Conservation (phyloP, 192 early-diverging fungal species). For the Rhizophagus clarus region DNA sequence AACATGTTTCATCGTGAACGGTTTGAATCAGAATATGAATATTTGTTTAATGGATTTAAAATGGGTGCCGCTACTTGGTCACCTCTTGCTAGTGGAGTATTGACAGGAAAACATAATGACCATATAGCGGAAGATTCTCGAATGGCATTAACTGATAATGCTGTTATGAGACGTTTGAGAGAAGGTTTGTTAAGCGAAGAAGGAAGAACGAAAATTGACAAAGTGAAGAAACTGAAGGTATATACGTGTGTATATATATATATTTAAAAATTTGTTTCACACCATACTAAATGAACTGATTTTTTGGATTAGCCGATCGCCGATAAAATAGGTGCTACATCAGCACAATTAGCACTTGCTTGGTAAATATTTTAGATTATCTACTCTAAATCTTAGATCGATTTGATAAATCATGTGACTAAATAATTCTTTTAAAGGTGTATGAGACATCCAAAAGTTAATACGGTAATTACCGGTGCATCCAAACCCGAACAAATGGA, state of each 20-base stretch:
- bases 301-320: conserved; percentile 54
- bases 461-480: conserved; percentile 69
- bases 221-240: conserved; percentile 60
- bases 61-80: conserved; percentile 82
- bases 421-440: conserved; percentile 32
- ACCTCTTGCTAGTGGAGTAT: conserved; percentile 66
- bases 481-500: conserved; percentile 66
- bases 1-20: conserved; percentile 85
- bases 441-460: conserved; percentile 63
- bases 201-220: conserved; percentile 68
- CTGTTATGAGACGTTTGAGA: conserved; percentile 60
- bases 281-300: background rate
- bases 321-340: conserved; percentile 55
- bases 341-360: conserved; percentile 71
- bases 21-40: conserved; percentile 72
- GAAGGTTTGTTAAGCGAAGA: conserved; percentile 58
- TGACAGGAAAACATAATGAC: conserved; percentile 75
- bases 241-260: conserved; percentile 4
- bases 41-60: conserved; percentile 67
- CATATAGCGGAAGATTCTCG: conserved; percentile 70
- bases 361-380: conserved; percentile 51
- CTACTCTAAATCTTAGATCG: background rate
- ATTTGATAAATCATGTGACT: too few relatives aligned
- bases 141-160: conserved; percentile 60
- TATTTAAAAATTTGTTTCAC: background rate